These are phyloP conservation scores for Murraya koenigii DNA, from an alignment of 345 rosid species.

Conservation along the genomic window DNA sequence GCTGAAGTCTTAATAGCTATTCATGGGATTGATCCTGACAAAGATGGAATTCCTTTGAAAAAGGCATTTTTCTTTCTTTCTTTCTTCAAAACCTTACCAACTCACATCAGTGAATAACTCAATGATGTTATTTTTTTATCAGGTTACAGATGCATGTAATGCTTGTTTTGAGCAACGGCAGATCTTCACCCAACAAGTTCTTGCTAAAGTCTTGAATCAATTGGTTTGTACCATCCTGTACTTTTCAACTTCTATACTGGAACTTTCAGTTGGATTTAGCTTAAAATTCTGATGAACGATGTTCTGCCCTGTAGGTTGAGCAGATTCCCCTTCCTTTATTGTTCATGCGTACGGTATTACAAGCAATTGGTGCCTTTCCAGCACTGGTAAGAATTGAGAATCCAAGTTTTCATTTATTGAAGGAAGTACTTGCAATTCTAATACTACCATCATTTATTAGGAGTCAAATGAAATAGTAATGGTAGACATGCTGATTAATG, in stretches of 20 bases:
- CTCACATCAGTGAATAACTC: slow-evolving; percentile 16
- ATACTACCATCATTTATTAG: neutral
- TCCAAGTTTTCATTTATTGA: slow-evolving; percentile 4
- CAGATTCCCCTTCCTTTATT: slow-evolving; percentile 96
- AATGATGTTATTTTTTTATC: slow-evolving; percentile 25
- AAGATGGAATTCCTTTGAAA: slow-evolving; percentile 88
- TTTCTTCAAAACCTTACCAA: slow-evolving; percentile 12
- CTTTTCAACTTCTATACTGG: neutral
- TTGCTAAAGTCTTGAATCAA: slow-evolving; percentile 94
- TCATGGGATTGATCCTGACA: slow-evolving; percentile 89
- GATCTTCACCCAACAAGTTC: slow-evolving; percentile 88
- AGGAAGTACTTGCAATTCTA: neutral
- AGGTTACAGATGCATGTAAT: slow-evolving; percentile 96
- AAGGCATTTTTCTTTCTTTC: slow-evolving; percentile 44
- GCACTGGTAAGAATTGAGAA: slow-evolving; percentile 59
- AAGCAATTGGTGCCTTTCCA: slow-evolving; percentile 95
- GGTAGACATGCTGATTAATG: neutral
- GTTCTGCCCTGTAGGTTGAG: slow-evolving; percentile 69
- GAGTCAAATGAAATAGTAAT: neutral
- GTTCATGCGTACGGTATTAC: slow-evolving; percentile 98
- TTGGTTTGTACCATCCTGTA: slow-evolving; percentile 54
- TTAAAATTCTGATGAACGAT: slow-evolving; percentile 14
- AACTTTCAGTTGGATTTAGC: neutral
- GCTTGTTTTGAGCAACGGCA: slow-evolving; percentile 87
- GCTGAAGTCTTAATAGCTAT: slow-evolving; percentile 85